A percentile compares a stretch with the other conserved stretches of the same genome.
These are phyloP conservation scores for Cucumis melo DNA, from an alignment of 306 rosid species.

Conservation along the genomic window DNA sequence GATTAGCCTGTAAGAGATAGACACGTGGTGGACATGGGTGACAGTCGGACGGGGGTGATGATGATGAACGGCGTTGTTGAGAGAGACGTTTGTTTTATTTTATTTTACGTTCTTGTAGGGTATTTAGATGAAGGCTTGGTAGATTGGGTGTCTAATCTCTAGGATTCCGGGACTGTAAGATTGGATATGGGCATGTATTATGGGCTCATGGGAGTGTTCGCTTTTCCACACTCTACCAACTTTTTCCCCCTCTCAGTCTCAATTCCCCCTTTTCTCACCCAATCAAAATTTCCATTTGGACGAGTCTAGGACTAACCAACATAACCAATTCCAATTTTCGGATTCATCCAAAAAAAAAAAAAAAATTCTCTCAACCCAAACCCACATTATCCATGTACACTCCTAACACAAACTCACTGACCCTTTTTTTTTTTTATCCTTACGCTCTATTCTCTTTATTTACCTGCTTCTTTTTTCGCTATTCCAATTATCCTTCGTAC, in stretches of 20 bases:
- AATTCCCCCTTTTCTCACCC: too few species aligned
- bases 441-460: too few species aligned
- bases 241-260: not conserved
- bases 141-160: constrained; percentile 4
- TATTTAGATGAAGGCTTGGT: not conserved
- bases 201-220: not conserved
- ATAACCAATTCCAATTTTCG: too few species aligned
- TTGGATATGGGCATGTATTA: not conserved
- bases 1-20: not conserved
- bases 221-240: not conserved
- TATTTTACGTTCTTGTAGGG: not conserved
- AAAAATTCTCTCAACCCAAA: too few species aligned
- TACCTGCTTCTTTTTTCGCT: too few species aligned
- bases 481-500: too few species aligned
- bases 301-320: too few species aligned
- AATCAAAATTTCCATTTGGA: too few species aligned
- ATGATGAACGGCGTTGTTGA: not conserved
- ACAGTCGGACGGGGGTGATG: not conserved
- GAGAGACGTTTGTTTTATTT: not conserved
- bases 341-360: too few species aligned
- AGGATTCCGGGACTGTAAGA: not conserved
- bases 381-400: too few species aligned
- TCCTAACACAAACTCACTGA: too few species aligned
- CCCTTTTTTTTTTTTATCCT: too few species aligned
- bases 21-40: not conserved